Evolutionary conservation across 345 rosid genomes (phyloP).

Genomic region (Acer negundo): DNA sequence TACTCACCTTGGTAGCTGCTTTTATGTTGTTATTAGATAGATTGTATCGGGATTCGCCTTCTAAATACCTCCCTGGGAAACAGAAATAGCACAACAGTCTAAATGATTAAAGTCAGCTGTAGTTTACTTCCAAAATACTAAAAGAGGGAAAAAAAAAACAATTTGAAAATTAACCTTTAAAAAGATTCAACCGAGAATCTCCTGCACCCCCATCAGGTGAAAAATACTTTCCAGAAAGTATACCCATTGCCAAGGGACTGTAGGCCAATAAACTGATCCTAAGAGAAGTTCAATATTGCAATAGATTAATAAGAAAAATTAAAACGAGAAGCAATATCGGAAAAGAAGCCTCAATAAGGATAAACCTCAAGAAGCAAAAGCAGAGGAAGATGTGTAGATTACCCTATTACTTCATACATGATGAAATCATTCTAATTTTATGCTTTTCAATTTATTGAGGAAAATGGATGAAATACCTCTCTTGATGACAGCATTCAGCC

Average conservation of each 20-base stretch:
- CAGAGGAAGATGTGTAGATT: neutral
- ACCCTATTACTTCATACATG: neutral
- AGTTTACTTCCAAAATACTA: neutral
- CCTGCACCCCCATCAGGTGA: constrained; percentile 43
- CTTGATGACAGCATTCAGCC: constrained; percentile 67
- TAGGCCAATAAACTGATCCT: constrained; percentile 61
- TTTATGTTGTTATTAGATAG: constrained; percentile 30
- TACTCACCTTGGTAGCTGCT: constrained; percentile 42
- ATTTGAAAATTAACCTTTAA: constrained; percentile 36
- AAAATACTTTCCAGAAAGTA: constrained; percentile 67
- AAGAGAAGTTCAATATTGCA: constrained; percentile 11
- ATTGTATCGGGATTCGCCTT: constrained; percentile 62
- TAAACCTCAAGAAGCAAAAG: neutral
- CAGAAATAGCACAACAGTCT: neutral
- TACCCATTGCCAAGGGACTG: constrained; percentile 71
- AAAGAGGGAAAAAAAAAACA: constrained; percentile 6
- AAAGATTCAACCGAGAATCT: constrained; percentile 60
- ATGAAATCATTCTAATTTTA: neutral
- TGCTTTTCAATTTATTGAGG: neutral
- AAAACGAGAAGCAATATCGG: neutral
- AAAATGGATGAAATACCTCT: constrained; percentile 41
- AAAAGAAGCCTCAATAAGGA: neutral
- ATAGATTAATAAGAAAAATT: neutral
- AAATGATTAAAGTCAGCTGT: constrained; percentile 9
- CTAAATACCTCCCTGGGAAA: constrained; percentile 51